Conservation (phyloP, 345 rosid genomes). For the Viola odorata region DNA sequence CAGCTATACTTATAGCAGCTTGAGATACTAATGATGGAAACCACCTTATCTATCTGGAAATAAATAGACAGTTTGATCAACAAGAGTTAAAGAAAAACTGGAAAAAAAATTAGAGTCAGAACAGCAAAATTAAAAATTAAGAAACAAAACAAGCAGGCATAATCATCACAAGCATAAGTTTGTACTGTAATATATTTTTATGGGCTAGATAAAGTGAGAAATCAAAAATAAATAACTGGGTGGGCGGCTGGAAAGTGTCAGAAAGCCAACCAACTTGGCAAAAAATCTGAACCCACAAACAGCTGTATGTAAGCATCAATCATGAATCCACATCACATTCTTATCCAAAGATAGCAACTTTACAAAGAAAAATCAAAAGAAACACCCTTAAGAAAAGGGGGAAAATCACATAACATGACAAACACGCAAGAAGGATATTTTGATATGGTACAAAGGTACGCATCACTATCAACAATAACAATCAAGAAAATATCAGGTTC, state of each 20-base stretch:
- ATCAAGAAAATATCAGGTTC: not conserved
- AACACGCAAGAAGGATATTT: too few relatives aligned
- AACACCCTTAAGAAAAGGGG: constrained; percentile 2
- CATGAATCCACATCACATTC: constrained; percentile 43
- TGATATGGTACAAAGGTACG: too few relatives aligned
- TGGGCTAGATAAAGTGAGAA: not conserved
- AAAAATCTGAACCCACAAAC: constrained; percentile 37
- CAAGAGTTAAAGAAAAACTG: not conserved
- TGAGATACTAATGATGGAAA: constrained; percentile 5
- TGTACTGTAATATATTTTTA: not conserved
- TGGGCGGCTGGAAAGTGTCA: constrained; percentile 23
- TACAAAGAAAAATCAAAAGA: constrained; percentile 4
- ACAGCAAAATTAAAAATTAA: too few relatives aligned
- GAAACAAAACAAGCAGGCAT: too few relatives aligned
- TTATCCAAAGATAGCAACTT: constrained; percentile 21
- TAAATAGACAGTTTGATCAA: not conserved
- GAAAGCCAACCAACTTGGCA: constrained; percentile 41
- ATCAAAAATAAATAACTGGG: too few relatives aligned
- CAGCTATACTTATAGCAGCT: constrained; percentile 23
- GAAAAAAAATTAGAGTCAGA: not conserved
- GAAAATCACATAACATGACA: too few relatives aligned
- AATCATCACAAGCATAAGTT: too few relatives aligned
- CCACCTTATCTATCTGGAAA: constrained; percentile 18
- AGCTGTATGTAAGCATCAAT: constrained; percentile 23
- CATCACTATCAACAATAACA: too few relatives aligned